These are phyloP conservation scores for Acrodontium crateriforme DNA, from an alignment of 2,329 filamentous ascomycete species.

Conservation along the genomic window DNA sequence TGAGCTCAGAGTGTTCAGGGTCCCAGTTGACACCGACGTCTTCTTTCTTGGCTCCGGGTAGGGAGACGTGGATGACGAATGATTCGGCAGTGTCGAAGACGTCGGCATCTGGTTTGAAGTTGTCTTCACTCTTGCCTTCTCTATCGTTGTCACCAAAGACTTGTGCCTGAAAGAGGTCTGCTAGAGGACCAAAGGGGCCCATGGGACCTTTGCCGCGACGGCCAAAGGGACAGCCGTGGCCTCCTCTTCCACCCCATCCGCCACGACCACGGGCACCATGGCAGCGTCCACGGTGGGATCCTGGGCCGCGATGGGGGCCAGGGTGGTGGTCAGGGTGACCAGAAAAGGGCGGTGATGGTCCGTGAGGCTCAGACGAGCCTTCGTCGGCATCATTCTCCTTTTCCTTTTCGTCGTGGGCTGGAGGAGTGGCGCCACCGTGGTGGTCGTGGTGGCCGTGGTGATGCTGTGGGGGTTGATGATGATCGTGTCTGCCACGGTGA, in stretches of 20 bases:
- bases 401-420: conserved; percentile 7
- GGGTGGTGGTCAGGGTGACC: conserved; percentile 5
- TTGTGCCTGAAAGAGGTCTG: conserved; percentile 21
- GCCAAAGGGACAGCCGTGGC: conserved; percentile 8
- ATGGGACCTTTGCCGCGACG: conserved; percentile 8
- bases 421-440: neutral
- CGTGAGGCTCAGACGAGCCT: conserved; percentile 1
- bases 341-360: neutral
- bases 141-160: conserved; percentile 23
- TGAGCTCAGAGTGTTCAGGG: conserved; percentile 49
- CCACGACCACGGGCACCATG: conserved; percentile 16
- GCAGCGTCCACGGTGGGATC: conserved; percentile 1
- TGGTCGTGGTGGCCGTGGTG: neutral
- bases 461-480: neutral
- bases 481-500: neutral
- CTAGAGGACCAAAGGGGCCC: conserved; percentile 16
- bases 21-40: conserved; percentile 69
- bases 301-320: conserved; percentile 1
- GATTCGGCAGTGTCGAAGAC: conserved; percentile 54
- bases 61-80: conserved; percentile 57
- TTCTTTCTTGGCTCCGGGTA: conserved; percentile 67
- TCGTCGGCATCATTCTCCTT: conserved; percentile 9
- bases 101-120: conserved; percentile 55
- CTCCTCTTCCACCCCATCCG: conserved; percentile 11
- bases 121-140: conserved; percentile 11